Evolutionary conservation across 2,329 filamentous ascomycete species (phyloP), one percentile per base, ranked within the genome.

Genomic region (Akanthomyces uredinophilus): DNA sequence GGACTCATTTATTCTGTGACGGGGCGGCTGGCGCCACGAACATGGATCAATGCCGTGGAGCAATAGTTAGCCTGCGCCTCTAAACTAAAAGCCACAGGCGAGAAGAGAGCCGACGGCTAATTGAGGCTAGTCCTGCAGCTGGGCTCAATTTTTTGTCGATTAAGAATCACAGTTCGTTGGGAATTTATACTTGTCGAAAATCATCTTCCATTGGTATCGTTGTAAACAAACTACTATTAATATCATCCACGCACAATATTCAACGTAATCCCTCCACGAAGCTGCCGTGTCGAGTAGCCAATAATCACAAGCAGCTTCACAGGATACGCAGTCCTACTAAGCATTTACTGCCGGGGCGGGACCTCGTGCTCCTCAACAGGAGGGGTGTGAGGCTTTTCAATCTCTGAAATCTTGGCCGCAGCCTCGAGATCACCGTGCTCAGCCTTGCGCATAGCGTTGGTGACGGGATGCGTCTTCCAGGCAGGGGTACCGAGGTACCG

Each of bases 401-500:
- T 65, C 39, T 61, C 56, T 3, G 62, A 58, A n/a, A 62, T 58
- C 64, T 70, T 71, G 39, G 64, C 64, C 32, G 56, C 56, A 20
- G 56, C 44, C 53, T 70, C 70, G 14, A 72, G 18, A 32, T 72
- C 70, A 10, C 70, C 71, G 10, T 65, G 68, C 59, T 72, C 71
- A 20, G 68, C 68, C 11, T 59, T 64, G 35, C 50, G 56, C 16
- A 64, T 64, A n/a, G 53, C 11, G 35, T 63, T 57, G 11, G 70
- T 71, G 43, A 63, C 63, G 18, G 70, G 67, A 13, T 58, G 58
- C 5, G 71, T 73, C 66, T 72, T 73, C 71, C 71, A 73, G n/a
- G 71, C 69, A 7, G 70, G 68, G 3, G 71, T 72, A 24, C 71
- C 70, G n/a, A 73, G 37, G 61, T 70, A 72, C 50, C 63, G 63